A percentile compares a stretch with the other conserved stretches of the same genome.
Conservation (phyloP, 306 rosid genomes). For the Lupinus albus region DNA sequence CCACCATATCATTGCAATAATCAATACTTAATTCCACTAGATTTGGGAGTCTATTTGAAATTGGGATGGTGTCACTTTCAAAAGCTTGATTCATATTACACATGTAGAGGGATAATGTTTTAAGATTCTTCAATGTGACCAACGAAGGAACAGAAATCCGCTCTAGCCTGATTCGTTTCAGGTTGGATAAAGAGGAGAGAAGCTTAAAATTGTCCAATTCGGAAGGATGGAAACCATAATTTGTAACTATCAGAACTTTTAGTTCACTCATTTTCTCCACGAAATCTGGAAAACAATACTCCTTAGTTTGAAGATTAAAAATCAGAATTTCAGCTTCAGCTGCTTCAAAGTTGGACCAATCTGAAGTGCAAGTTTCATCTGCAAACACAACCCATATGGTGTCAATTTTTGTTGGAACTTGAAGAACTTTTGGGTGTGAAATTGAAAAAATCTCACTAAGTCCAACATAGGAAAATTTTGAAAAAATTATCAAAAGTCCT, state of each 20-base stretch:
- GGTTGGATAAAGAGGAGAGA: conserved; percentile 34
- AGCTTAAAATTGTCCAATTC: conserved; percentile 40
- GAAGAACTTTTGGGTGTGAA: too few relatives aligned
- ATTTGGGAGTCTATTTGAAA: conserved; percentile 48
- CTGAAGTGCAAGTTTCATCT: conserved; percentile 49
- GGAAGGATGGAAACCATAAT: conserved; percentile 43
- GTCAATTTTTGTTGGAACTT: too few relatives aligned
- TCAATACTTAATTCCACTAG: conserved; percentile 56
- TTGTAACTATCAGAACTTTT: conserved; percentile 53
- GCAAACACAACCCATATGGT: conserved; percentile 35
- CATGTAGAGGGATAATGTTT: conserved; percentile 58
- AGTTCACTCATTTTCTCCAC: conserved; percentile 47
- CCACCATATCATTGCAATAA: conserved; percentile 51
- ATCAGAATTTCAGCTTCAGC: conserved; percentile 51
- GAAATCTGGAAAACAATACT: conserved; percentile 40
- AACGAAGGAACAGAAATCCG: conserved; percentile 50
- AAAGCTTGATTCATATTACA: conserved; percentile 55
- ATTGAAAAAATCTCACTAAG: too few relatives aligned
- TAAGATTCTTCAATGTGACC: conserved; percentile 39
- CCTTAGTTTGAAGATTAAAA: conserved; percentile 45
- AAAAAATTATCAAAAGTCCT: too few relatives aligned
- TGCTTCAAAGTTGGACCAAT: conserved; percentile 40
- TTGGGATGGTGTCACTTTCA: conserved; percentile 22
- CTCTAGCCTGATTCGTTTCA: conserved; percentile 59
- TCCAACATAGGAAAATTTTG: too few relatives aligned